Percentiles rank a stretch among this genome's conserved stretches.
phyloP scores from a whole-genome alignment of 331 rosid genomes.

The Prunus yedoensis region DNA sequence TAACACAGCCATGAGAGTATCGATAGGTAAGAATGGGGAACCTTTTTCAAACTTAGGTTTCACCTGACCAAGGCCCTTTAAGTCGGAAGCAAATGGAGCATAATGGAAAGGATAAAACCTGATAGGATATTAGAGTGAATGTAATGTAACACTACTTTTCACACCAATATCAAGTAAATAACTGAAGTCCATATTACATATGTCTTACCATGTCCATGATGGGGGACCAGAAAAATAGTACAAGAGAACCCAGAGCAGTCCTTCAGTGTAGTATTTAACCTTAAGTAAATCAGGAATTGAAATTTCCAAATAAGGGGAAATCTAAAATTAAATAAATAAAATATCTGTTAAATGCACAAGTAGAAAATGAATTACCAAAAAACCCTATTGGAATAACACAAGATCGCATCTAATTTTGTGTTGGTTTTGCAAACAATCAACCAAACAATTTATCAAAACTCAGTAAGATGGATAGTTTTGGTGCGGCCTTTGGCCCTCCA shows the following conservation, averaged over 20 bases:
- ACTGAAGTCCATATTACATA: too few species aligned
- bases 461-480: too few species aligned
- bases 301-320: background rate
- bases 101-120: conserved; percentile 61
- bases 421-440: background rate
- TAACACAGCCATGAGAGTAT: conserved; percentile 52
- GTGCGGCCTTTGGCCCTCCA: too few species aligned
- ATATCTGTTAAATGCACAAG: background rate
- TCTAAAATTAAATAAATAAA: background rate
- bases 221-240: conserved; percentile 59
- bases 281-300: conserved; percentile 2
- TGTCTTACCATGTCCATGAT: conserved; percentile 63
- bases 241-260: conserved; percentile 48
- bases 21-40: conserved; percentile 51
- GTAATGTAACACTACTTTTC: background rate
- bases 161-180: background rate
- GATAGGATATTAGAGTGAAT: background rate
- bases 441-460: too few species aligned
- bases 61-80: conserved; percentile 49
- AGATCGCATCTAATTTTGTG: background rate
- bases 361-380: background rate
- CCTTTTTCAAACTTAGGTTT: conserved; percentile 37
- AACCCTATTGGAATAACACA: too few species aligned
- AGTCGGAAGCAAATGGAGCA: conserved; percentile 58
- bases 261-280: conserved; percentile 58